Conservation (phyloP, 441 rosid genomes). For the Pelargonium australe region DNA sequence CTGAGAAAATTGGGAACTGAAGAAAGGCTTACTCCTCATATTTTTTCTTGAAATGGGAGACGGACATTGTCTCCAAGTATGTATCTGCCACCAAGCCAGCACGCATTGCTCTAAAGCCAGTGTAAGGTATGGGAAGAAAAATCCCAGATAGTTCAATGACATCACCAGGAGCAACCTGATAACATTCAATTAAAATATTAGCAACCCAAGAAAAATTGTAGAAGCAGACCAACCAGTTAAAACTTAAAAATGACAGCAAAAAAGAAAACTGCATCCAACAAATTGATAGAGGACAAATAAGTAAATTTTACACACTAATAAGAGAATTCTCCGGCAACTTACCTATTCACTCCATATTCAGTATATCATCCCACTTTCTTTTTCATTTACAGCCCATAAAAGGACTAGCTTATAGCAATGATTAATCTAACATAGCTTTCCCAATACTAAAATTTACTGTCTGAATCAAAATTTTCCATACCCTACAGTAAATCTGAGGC, state of each 20-base stretch:
- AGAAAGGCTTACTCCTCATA: slow-evolving; percentile 79
- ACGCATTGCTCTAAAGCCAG: slow-evolving; percentile 90
- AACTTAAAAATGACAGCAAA: not conserved
- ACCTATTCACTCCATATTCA: slow-evolving; percentile 1
- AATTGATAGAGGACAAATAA: not conserved
- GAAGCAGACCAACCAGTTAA: not conserved
- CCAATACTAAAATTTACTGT: not conserved
- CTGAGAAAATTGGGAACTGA: not conserved
- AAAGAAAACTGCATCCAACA: slow-evolving; percentile 1
- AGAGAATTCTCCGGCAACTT: not conserved
- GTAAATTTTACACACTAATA: not conserved
- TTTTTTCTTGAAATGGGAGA: slow-evolving; percentile 90
- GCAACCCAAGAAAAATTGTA: not conserved
- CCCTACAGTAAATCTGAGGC: not conserved
- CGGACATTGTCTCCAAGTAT: slow-evolving; percentile 87
- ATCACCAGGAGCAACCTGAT: slow-evolving; percentile 90
- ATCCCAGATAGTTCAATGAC: slow-evolving; percentile 95
- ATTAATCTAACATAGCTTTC: not conserved
- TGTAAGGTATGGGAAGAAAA: slow-evolving; percentile 94
- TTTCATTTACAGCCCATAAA: not conserved
- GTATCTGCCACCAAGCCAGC: slow-evolving; percentile 99
- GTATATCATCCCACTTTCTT: not conserved
- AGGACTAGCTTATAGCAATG: not conserved
- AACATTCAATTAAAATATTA: slow-evolving; percentile 6
- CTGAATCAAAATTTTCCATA: not conserved